phyloP scores from a whole-genome alignment of 176 grass and related monocot species.

The Hordeum marinum region DNA sequence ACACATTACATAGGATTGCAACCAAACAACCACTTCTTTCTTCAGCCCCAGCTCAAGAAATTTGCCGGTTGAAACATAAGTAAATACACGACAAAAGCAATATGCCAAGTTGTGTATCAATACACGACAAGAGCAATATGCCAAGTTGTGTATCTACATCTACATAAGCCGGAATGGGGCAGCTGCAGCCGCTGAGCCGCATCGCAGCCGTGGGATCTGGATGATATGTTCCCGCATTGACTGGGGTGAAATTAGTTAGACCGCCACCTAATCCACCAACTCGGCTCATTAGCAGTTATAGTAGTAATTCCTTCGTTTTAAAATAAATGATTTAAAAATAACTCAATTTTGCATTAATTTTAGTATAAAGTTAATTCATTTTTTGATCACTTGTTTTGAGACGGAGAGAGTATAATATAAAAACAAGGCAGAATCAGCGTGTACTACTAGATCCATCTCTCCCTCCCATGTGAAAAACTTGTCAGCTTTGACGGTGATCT shows the following conservation, averaged over 20 bases:
- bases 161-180: neutral
- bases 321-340: too few relatives aligned
- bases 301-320: too few relatives aligned
- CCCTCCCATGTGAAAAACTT: constrained; percentile 32
- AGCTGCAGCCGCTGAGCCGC: neutral
- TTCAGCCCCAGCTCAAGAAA: neutral
- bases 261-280: constrained; percentile 19
- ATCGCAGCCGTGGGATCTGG: neutral
- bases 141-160: neutral
- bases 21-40: neutral
- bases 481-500: constrained; percentile 25
- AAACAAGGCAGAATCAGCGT: neutral
- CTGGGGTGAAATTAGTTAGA: neutral
- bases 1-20: too few relatives aligned
- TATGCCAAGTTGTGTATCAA: neutral
- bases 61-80: neutral
- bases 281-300: neutral
- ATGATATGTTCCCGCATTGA: constrained; percentile 8
- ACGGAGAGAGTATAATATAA: neutral
- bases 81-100: neutral
- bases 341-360: too few relatives aligned
- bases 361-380: too few relatives aligned
- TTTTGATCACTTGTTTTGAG: too few relatives aligned
- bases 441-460: neutral
- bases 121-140: neutral